Evolutionary conservation across 306 rosid genomes (phyloP), one percentile per base, ranked within the genome.

Genomic region (Malus fusca): DNA sequence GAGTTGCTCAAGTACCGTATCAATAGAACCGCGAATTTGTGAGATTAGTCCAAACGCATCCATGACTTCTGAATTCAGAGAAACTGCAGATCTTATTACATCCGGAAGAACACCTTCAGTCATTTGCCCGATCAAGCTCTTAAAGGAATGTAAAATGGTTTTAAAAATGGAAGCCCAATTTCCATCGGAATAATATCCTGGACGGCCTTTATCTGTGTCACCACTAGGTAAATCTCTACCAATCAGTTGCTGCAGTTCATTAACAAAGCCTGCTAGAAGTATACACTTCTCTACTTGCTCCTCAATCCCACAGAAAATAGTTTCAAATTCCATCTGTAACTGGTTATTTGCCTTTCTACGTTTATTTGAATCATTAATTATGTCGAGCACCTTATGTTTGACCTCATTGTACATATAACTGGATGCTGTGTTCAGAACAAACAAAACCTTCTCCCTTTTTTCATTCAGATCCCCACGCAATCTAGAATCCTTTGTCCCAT

Each of bases 1-100:
- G 80, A 87, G 88, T 87, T 90, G 96, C 82, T 91, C 97, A 73
- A 93, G 58, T 62, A 96, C 88, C 17, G 88, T 91, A 82, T 91
- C 98, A 82, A 90, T 75, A 53, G 97, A 87, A 55, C 97, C 98
- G 15, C 92, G 89, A 75, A 91, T 90, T 81, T 91, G 97, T 73
- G 98, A 91, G 81, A 91, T 88, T 82, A 90, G 84, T 77, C 96
- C 97, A 81, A 88, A 91, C 59, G 90, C 94, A 90, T 93, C 97
- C 98, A 91, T 91, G 77, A 93, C 86, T 84, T 88, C 98, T 58
- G 98, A 90, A 74, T 87, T 88, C 67, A 86, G 84, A 11, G 98
- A 91, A 86, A 93, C 82, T 21, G 91, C 91, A 51, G 93, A 91
- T 53, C 88, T 88, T 85, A 91, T 88, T 43, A 91, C 84, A 81